Base-by-base conservation (phyloP, 371 early-diverging fungal genomes). In the Fennellomyces sp. region DNA sequence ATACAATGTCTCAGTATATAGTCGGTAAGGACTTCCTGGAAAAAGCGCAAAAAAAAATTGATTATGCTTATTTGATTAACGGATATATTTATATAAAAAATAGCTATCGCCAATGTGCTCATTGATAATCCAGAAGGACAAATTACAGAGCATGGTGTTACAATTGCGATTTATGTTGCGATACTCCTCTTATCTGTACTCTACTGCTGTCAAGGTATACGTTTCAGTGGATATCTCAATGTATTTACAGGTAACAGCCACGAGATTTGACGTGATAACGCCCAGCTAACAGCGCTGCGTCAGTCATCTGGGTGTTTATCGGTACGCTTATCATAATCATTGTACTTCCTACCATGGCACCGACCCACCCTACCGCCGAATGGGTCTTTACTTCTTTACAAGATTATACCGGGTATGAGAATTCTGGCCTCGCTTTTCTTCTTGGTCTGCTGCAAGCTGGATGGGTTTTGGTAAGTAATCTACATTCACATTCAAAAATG, bases 331-430 rank as follows among this genome's bases (percentile, higher is more conserved):
- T 75, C 29, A 68, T 78, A 8, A 63, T 78, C 2, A 56, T 71
- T 52, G 52, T 57, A n/a, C 52, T 70, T 21, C 73, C 69, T 30
- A 73, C 60, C 8, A 64, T 73, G 68, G 70, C 78, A 23, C 72
- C 70, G 12, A 56, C 65, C 13, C 68, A 70, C 30, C 56, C 54
- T 5, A 35, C 65, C 0, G 72, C 75, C 2, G 42, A 61, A 26
- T 78, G 75, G 75, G 78, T 75, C 0, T 78, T 78, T 60, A 65
- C 68, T 1, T 67, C 70, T 23, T 75, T 70, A 25, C 50, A 48
- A 10, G 75, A 78, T 23, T 63, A 49, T 13, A 75, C 78, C 1
- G 78, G 78, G 1, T 75, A 67, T 13, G 30, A 54, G 0, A 75
- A 70, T 19, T 31, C 45, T 12, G 71, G 67, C 19, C 51, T 72